Evolutionary conservation across 164 flowering plant genomes (phyloP).

Genomic region (Tetracentron sinense): DNA sequence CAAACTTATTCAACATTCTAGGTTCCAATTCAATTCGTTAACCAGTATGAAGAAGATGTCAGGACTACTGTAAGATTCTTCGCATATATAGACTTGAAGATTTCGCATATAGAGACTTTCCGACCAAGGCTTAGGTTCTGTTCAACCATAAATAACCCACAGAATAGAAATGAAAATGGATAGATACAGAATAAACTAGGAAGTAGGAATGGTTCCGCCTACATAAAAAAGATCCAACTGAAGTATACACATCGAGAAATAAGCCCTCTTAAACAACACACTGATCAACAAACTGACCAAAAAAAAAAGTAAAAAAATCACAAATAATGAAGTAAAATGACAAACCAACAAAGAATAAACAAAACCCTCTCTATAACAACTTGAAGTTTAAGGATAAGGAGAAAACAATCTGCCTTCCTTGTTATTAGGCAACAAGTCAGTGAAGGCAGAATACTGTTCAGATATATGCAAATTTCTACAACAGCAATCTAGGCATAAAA

Average conservation of each 20-base stretch:
- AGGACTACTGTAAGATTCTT: too few relatives aligned
- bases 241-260: background rate
- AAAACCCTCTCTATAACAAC: too few relatives aligned
- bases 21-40: background rate
- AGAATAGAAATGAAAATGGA: background rate
- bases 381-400: background rate
- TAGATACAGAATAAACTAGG: background rate
- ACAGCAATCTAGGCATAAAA: background rate
- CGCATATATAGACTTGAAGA: background rate
- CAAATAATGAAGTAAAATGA: too few relatives aligned
- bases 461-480: background rate
- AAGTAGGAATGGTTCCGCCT: background rate
- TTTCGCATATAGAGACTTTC: too few relatives aligned
- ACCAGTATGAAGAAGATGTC: background rate
- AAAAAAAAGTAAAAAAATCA: too few relatives aligned
- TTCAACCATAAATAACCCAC: background rate
- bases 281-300: too few relatives aligned
- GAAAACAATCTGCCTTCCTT: background rate
- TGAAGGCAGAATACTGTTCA: background rate
- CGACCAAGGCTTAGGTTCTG: background rate
- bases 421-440: background rate
- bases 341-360: too few relatives aligned
- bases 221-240: background rate
- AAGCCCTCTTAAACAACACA: too few relatives aligned
- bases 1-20: background rate